Conservation (phyloP, 2,329 filamentous ascomycete genomes). For the Pestalotiopsis sp. region DNA sequence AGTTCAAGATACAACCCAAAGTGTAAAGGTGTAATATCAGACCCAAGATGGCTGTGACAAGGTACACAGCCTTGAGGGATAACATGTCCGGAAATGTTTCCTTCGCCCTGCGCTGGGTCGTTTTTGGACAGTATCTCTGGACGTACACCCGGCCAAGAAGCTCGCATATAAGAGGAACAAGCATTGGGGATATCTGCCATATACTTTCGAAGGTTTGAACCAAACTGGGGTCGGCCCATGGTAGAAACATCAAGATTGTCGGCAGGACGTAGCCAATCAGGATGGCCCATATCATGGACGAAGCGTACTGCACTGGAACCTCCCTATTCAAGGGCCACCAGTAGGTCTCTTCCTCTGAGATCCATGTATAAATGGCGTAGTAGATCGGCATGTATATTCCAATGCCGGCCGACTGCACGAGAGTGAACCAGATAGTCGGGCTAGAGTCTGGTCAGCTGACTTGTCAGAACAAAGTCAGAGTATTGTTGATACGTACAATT, state of each 20-base stretch:
- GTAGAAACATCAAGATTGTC: background rate
- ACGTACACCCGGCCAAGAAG: background rate
- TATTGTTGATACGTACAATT: background rate
- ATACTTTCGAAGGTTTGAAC: background rate
- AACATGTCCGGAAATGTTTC: background rate
- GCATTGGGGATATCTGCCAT: background rate
- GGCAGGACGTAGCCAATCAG: background rate
- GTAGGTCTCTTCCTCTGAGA: background rate
- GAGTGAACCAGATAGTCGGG: background rate
- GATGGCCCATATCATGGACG: background rate
- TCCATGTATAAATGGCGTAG: slow-evolving; percentile 4
- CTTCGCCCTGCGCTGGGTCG: too few species aligned
- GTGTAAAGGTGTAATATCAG: background rate
- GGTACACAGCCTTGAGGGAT: background rate
- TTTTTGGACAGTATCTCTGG: background rate
- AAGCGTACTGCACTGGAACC: background rate
- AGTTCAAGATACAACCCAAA: background rate
- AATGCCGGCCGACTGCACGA: background rate
- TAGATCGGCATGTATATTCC: slow-evolving; percentile 3
- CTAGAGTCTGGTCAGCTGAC: background rate
- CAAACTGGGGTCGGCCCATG: background rate
- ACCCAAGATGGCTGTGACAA: background rate
- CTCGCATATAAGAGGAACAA: background rate
- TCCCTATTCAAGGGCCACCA: slow-evolving; percentile 1
- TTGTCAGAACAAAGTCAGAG: too few species aligned